Percentiles rank a stretch among this genome's conserved stretches.
These are phyloP conservation scores for Porphyrellus cyaneotinctus DNA, from an alignment of 768 basidiomycete species.

Conservation along the genomic window DNA sequence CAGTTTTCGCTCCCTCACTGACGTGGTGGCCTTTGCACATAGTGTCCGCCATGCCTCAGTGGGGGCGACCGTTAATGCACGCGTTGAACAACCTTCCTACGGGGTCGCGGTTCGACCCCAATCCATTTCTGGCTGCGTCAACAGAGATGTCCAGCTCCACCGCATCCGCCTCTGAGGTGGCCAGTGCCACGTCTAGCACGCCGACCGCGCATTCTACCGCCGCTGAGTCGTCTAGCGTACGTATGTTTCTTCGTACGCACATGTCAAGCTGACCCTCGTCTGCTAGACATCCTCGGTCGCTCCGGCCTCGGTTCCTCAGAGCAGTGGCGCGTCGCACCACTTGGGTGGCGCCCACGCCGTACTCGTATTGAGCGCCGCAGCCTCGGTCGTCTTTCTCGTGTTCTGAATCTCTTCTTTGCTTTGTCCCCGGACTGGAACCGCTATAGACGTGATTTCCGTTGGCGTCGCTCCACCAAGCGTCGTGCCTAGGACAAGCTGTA, in stretches of 20 bases:
- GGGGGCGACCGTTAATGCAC: constrained; percentile 12
- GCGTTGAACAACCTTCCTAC: constrained; percentile 3
- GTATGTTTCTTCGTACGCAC: neutral
- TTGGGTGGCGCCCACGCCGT: constrained; percentile 3
- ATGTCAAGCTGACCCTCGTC: too few species aligned
- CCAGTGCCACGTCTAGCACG: neutral
- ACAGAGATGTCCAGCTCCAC: too few species aligned
- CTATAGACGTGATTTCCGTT: neutral
- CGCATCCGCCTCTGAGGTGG: too few species aligned
- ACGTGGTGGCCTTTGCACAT: neutral
- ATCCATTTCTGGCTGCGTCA: neutral
- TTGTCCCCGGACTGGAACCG: neutral
- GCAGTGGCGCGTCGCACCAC: constrained; percentile 10
- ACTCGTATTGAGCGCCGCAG: constrained; percentile 3
- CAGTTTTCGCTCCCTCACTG: neutral
- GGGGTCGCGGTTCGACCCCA: neutral
- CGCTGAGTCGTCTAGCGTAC: neutral
- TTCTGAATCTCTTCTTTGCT: neutral
- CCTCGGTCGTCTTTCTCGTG: neutral
- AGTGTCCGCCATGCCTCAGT: constrained; percentile 22
- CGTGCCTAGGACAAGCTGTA: too few species aligned
- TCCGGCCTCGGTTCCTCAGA: neutral
- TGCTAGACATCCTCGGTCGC: neutral
- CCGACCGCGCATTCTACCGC: neutral
- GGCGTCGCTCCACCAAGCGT: too few species aligned